These are phyloP conservation scores for Chytriomyces confervae DNA, from an alignment of 192 early-diverging fungal species.

Conservation along the genomic window DNA sequence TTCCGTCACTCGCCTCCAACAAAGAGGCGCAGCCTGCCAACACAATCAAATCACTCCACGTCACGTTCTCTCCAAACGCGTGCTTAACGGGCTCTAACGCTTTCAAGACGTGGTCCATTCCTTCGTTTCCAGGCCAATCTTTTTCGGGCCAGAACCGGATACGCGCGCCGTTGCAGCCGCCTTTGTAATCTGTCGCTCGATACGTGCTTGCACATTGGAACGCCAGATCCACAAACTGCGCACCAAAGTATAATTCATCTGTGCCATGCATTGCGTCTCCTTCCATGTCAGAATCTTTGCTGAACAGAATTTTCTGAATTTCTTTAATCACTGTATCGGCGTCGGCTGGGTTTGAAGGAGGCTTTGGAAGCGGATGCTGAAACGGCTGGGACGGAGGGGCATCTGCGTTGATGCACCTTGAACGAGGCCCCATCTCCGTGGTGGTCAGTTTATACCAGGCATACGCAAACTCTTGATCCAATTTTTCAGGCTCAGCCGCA, in stretches of 20 bases:
- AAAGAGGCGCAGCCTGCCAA: constrained; percentile 35
- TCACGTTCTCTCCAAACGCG: constrained; percentile 73
- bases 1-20: not conserved
- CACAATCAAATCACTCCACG: constrained; percentile 67
- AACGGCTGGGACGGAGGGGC: constrained; percentile 41
- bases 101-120: constrained; percentile 70
- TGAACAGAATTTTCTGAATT: not conserved
- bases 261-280: not conserved
- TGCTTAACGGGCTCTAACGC: constrained; percentile 76
- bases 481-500: not conserved
- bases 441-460: constrained; percentile 49
- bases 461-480: constrained; percentile 34
- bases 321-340: not conserved
- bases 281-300: not conserved
- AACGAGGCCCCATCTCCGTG: constrained; percentile 43
- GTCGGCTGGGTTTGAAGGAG: constrained; percentile 30
- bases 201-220: constrained; percentile 42
- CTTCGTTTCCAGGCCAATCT: constrained; percentile 74
- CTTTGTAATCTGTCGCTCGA: constrained; percentile 39
- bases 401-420: constrained; percentile 31
- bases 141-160: constrained; percentile 42
- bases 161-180: constrained; percentile 46
- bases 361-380: constrained; percentile 41
- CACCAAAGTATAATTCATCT: not conserved
- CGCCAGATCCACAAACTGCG: constrained; percentile 37